A percentile compares a stretch with the other conserved stretches of the same genome.
These are phyloP conservation scores for Diplodia intermedia DNA, from an alignment of 2,329 filamentous ascomycete species.

Conservation along the genomic window DNA sequence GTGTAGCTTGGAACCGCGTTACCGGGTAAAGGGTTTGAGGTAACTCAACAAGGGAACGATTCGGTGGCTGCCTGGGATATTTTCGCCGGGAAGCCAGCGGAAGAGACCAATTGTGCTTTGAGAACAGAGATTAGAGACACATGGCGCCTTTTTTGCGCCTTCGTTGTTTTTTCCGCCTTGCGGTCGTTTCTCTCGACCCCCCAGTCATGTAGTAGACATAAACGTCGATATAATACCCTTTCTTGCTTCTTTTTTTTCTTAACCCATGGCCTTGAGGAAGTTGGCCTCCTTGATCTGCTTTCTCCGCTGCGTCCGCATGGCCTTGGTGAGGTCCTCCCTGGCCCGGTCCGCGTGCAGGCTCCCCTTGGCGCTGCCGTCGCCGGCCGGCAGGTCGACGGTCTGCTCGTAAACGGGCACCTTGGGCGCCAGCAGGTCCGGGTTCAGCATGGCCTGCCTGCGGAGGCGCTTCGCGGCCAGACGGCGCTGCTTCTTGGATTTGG, in stretches of 20 bases:
- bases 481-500: conserved; percentile 85
- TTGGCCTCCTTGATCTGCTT: conserved; percentile 83
- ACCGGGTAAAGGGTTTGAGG: background rate
- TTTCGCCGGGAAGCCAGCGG: background rate
- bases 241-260: conserved; percentile 35
- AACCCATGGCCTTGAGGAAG: conserved; percentile 79
- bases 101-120: background rate
- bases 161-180: background rate
- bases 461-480: conserved; percentile 71
- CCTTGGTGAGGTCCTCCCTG: conserved; percentile 70
- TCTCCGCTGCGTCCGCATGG: conserved; percentile 77
- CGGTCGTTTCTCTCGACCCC: background rate
- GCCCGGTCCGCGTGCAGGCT: conserved; percentile 56
- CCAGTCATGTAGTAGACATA: background rate
- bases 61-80: background rate
- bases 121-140: conserved; percentile 5
- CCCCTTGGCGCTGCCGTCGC: conserved; percentile 57
- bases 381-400: conserved; percentile 72
- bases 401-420: conserved; percentile 79
- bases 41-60: background rate
- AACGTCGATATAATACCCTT: background rate
- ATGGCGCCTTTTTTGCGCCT: conserved; percentile 12
- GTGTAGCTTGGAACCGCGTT: background rate
- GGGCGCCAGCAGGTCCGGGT: conserved; percentile 66
- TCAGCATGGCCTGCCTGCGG: conserved; percentile 67